Percentiles rank a stretch among this genome's conserved stretches.
These are phyloP conservation scores for Rhododendron kiyosumense DNA, from an alignment of 148 eudicot genomes.

Conservation along the genomic window DNA sequence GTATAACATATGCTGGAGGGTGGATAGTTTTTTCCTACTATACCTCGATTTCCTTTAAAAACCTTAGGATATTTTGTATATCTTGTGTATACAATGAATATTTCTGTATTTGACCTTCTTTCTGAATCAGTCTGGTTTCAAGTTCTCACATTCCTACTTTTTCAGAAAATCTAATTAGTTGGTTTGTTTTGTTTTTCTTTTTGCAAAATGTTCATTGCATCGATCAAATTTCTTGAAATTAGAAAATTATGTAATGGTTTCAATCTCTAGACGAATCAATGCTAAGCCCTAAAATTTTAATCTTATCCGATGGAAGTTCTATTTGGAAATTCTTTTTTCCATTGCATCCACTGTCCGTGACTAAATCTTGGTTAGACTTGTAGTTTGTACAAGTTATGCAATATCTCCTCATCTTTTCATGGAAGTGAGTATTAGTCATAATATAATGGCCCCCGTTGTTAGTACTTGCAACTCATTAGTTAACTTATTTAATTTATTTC, in stretches of 20 bases:
- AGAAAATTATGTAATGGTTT: not conserved
- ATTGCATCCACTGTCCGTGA: not conserved
- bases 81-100: not conserved
- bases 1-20: constrained; percentile 11
- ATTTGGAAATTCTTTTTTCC: not conserved
- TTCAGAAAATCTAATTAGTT: not conserved
- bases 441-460: not conserved
- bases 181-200: not conserved
- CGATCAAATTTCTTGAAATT: not conserved
- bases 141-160: not conserved
- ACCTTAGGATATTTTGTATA: not conserved
- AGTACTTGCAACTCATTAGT: not conserved
- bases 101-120: not conserved
- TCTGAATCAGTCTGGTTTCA: not conserved
- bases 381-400: not conserved
- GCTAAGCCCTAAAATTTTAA: not conserved
- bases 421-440: not conserved
- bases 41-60: not conserved
- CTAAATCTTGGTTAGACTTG: not conserved
- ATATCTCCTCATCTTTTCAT: not conserved
- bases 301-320: not conserved
- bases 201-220: not conserved
- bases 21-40: not conserved
- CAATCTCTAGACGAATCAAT: not conserved
- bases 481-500: not conserved